These are phyloP conservation scores for Recurvomyces mirabilis DNA, from an alignment of 495 filamentous ascomycete species.

Conservation along the genomic window DNA sequence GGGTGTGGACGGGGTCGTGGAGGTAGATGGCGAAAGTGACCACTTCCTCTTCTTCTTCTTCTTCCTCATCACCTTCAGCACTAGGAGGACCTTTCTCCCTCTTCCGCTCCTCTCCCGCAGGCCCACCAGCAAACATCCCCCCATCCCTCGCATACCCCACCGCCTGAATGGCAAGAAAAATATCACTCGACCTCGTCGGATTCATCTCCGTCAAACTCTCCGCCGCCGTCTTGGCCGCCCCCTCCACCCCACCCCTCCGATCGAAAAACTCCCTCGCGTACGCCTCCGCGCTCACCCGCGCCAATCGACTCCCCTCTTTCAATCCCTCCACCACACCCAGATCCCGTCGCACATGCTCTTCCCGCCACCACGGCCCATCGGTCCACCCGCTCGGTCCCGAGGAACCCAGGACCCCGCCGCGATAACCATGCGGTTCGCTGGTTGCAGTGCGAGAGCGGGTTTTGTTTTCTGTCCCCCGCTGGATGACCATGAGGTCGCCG, in stretches of 20 bases:
- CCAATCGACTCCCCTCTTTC: constrained; percentile 79
- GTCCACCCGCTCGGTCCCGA: constrained; percentile 50
- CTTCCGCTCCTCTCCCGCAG: constrained; percentile 44
- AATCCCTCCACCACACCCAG: constrained; percentile 71
- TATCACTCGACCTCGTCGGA: constrained; percentile 80
- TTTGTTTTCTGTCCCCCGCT: constrained; percentile 76
- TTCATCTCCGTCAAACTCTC: constrained; percentile 69
- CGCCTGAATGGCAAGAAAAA: constrained; percentile 90
- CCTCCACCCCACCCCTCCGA: constrained; percentile 63
- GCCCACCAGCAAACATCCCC: constrained; percentile 57
- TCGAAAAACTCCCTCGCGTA: constrained; percentile 77
- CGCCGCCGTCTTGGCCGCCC: constrained; percentile 63
- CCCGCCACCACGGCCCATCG: constrained; percentile 94
- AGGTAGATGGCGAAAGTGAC: constrained; percentile 83
- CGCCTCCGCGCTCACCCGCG: constrained; percentile 72
- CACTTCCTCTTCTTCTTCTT: constrained; percentile 43
- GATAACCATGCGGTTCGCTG: constrained; percentile 45
- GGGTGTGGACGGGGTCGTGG: constrained; percentile 83
- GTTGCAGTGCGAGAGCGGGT: constrained; percentile 45
- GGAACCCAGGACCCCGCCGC: constrained; percentile 32
- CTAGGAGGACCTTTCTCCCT: constrained; percentile 34
- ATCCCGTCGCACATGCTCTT: constrained; percentile 52
- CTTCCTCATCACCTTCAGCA: constrained; percentile 41
- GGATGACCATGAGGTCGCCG: constrained; percentile 91
- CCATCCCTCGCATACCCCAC: constrained; percentile 50